Conservation (phyloP, 768 basidiomycete genomes). For the Pleurotus salmoneostramineus region DNA sequence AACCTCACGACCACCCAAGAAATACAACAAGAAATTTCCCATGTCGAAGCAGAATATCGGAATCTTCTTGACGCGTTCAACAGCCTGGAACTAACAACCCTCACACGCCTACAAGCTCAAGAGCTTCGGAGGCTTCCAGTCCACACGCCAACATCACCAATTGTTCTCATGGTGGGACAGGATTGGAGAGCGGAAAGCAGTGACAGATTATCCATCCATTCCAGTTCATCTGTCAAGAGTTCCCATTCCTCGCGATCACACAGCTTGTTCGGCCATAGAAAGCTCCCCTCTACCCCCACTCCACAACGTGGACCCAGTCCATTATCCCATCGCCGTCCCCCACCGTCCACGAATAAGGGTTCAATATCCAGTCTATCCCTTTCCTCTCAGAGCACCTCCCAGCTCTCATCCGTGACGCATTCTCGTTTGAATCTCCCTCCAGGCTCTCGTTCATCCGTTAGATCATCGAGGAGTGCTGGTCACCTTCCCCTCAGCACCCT, state of each 20-base stretch:
- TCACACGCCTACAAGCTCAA: constrained; percentile 42
- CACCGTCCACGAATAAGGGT: constrained; percentile 4
- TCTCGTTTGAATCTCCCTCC: constrained; percentile 26
- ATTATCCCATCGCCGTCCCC: neutral
- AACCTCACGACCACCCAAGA: constrained; percentile 55
- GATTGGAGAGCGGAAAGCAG: constrained; percentile 1
- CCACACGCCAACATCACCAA: constrained; percentile 10
- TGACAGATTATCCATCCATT: constrained; percentile 16
- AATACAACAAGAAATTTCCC: constrained; percentile 61
- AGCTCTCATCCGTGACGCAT: constrained; percentile 18
- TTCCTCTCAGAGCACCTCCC: constrained; percentile 19
- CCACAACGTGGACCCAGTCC: constrained; percentile 3
- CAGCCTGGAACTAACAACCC: constrained; percentile 67
- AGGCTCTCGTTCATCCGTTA: constrained; percentile 37
- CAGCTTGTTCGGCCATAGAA: neutral
- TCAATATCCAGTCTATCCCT: constrained; percentile 5
- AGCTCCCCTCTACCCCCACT: neutral
- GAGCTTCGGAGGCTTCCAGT: constrained; percentile 23
- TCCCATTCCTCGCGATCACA: constrained; percentile 9
- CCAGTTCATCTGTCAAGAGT: constrained; percentile 24
- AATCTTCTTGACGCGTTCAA: constrained; percentile 77
- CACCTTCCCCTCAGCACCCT: constrained; percentile 47
- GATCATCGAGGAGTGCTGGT: constrained; percentile 45
- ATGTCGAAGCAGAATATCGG: constrained; percentile 67
- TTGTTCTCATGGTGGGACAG: neutral